Percentiles rank a stretch among this genome's conserved stretches.
These are phyloP conservation scores for Hymenoscyphus scutula DNA, from an alignment of 2,329 filamentous ascomycete genomes.

Conservation along the genomic window DNA sequence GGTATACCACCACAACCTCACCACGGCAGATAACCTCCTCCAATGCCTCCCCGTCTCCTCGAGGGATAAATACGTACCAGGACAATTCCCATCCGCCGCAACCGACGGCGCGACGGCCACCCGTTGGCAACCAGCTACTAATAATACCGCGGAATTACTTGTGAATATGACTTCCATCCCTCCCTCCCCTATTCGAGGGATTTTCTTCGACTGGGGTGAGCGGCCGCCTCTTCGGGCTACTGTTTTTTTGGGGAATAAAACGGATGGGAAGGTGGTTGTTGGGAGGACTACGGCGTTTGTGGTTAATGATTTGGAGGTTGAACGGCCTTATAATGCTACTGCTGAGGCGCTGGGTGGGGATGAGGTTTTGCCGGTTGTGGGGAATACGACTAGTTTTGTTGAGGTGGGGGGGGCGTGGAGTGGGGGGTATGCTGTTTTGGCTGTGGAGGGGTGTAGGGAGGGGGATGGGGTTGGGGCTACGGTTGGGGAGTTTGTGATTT, in stretches of 20 bases:
- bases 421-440: constrained; percentile 39
- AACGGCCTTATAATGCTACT: constrained; percentile 29
- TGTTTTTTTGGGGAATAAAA: constrained; percentile 50
- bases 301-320: constrained; percentile 25
- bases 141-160: constrained; percentile 52
- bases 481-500: constrained; percentile 49
- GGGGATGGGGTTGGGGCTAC: constrained; percentile 45
- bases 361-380: constrained; percentile 30
- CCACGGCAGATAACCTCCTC: constrained; percentile 57
- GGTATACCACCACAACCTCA: constrained; percentile 51
- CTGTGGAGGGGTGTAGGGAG: constrained; percentile 47
- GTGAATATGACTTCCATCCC: constrained; percentile 46
- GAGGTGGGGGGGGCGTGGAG: constrained; percentile 33
- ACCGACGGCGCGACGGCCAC: constrained; percentile 66
- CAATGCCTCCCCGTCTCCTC: constrained; percentile 60
- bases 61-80: constrained; percentile 49
- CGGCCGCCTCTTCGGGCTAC: constrained; percentile 52
- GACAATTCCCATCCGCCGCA: constrained; percentile 67
- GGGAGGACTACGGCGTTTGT: constrained; percentile 22
- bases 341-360: constrained; percentile 12
- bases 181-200: constrained; percentile 44
- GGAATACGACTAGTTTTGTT: constrained; percentile 32
- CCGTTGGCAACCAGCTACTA: constrained; percentile 62
- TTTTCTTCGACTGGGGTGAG: constrained; percentile 61
- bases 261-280: constrained; percentile 17